phyloP scores from a whole-genome alignment of 176 grass and related monocot genomes.

The Miscanthus lutarioriparius region DNA sequence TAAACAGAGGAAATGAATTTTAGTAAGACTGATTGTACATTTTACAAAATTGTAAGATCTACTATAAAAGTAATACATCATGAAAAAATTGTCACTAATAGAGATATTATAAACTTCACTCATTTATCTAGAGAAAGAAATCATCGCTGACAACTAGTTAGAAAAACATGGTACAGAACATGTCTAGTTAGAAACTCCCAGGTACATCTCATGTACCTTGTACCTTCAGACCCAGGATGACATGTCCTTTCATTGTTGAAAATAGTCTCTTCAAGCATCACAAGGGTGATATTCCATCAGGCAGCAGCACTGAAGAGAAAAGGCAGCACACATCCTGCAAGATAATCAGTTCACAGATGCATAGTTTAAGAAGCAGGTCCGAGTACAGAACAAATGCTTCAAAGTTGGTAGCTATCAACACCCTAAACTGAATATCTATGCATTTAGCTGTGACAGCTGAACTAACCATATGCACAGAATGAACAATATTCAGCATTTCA shows the following conservation, averaged over 20 bases:
- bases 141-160: conserved; percentile 15
- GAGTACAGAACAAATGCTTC: conserved; percentile 11
- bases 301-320: conserved; percentile 5
- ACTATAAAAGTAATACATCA: conserved; percentile 24
- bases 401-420: background rate
- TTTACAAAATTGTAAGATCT: conserved; percentile 22
- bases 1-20: conserved; percentile 26
- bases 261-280: background rate
- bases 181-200: background rate
- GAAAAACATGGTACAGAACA: conserved; percentile 13
- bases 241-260: background rate
- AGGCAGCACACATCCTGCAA: background rate
- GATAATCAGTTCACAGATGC: conserved; percentile 22
- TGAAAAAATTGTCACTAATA: background rate
- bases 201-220: conserved; percentile 10
- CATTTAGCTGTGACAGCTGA: background rate
- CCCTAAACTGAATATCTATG: conserved; percentile 3
- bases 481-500: background rate
- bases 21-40: conserved; percentile 20
- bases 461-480: background rate
- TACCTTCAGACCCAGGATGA: conserved; percentile 12
- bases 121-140: conserved; percentile 32
- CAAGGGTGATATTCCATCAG: conserved; percentile 26
- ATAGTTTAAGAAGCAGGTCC: conserved; percentile 3
- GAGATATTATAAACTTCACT: conserved; percentile 2